Evolutionary conservation across 2,329 filamentous ascomycete genomes (phyloP), one percentile per base, ranked within the genome.

Genomic region (Colletotrichum tropicicola): DNA sequence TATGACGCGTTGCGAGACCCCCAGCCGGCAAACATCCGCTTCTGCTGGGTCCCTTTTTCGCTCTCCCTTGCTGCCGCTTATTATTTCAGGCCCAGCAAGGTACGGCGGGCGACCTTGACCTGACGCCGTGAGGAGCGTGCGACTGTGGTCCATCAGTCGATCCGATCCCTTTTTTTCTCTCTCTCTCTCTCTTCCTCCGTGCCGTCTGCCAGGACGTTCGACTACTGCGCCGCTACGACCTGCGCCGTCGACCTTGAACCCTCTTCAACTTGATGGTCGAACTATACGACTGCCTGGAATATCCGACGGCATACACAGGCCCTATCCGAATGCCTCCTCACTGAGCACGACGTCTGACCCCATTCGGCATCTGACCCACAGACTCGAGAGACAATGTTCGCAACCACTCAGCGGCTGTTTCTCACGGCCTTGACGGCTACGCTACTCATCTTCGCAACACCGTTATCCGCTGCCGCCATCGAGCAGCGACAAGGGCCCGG

Each of bases 1-100:
- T 51, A 65, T 65, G 57, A 65, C 62, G 62, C 57, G 57, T 65
- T 60, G 61, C 57, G 49, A 54, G 21, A 43, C 43, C 49, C 57
- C 56, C 28, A 51, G 49, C 57, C 49, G 57, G 61, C 48, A 55
- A 28, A 41, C 49, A 61, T 49, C 57, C 57, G 62, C 51, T 62
- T 44, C 57, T 62, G 51, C 56, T 56, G 62, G 43, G 62, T 55
- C 43, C 43, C 8, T 21, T 61, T 51, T 27, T 41, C 19, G 23
- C 48, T 47, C 57, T 59, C 37, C 49, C 49, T 61, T 62, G 57
- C 21, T 21, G 62, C 37, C 37, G 44, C 30, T 45, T 51, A 35
- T 43, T 49, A 51, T 39, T 45, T 56, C 25, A 51, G 35, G 17
- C 23, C 49, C 27, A 37, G 49, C 57, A 61, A 65, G 49, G 44